Conservation (phyloP, 139 green algal species). For the Nannochloris sp. region DNA sequence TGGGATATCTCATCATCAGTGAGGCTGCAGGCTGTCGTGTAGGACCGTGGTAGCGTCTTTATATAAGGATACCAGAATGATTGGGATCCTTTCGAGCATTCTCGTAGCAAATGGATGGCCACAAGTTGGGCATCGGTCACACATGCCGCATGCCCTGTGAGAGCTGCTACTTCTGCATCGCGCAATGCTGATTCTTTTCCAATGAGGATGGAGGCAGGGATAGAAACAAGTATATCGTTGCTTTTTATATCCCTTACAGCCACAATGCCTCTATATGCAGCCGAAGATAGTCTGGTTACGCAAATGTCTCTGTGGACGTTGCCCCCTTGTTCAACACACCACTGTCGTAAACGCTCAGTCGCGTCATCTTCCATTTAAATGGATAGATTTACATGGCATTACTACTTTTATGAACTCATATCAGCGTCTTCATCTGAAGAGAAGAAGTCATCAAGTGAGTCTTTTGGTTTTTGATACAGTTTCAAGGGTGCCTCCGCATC, state of each 20-base stretch:
- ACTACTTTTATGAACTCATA: not conserved
- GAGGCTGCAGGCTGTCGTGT: conserved; percentile 42
- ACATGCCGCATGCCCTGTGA: not conserved
- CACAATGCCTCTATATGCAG: conserved; percentile 48
- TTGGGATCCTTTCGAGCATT: conserved; percentile 34
- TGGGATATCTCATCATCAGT: conserved; percentile 10
- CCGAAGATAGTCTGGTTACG: conserved; percentile 15
- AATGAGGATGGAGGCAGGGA: conserved; percentile 44
- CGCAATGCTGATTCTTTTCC: conserved; percentile 19
- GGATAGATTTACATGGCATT: not conserved
- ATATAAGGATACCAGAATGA: conserved; percentile 64
- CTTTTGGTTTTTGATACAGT: not conserved
- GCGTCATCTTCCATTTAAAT: too few relatives aligned
- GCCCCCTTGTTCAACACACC: conserved; percentile 31
- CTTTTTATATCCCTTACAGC: conserved; percentile 30
- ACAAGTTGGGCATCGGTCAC: conserved; percentile 41
- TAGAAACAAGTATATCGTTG: conserved; percentile 31
- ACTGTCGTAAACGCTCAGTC: conserved; percentile 19
- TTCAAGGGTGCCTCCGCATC: not conserved
- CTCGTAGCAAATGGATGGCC: conserved; percentile 53
- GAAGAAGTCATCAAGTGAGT: not conserved
- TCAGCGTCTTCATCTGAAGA: not conserved
- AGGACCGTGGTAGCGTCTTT: conserved; percentile 43
- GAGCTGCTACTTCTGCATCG: conserved; percentile 6
- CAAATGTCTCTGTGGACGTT: conserved; percentile 9